These are phyloP conservation scores for Teratosphaeria zuluensis DNA, from an alignment of 2,329 filamentous ascomycete genomes.

Conservation along the genomic window DNA sequence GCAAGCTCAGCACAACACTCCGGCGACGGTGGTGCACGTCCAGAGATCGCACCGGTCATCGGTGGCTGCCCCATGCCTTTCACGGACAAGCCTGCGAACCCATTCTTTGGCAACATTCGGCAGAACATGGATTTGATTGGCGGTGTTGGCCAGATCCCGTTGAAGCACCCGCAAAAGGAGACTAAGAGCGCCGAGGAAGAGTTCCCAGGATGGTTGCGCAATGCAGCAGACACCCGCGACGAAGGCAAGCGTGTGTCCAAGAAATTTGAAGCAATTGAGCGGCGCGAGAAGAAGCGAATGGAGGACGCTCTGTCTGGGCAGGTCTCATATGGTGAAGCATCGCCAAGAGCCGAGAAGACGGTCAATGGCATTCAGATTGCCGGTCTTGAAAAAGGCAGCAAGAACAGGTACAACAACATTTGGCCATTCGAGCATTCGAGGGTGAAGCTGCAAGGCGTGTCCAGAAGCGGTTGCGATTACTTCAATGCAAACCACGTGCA, in stretches of 20 bases:
- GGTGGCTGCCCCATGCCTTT: slow-evolving; percentile 78
- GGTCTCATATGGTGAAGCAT: slow-evolving; percentile 43
- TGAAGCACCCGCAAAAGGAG: slow-evolving; percentile 49
- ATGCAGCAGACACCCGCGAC: slow-evolving; percentile 56
- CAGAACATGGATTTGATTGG: slow-evolving; percentile 94
- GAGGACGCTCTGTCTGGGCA: slow-evolving; percentile 61
- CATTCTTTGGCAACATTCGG: slow-evolving; percentile 92
- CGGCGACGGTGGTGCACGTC: slow-evolving; percentile 32
- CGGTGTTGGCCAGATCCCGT: slow-evolving; percentile 71
- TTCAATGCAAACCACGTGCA: slow-evolving; percentile 87
- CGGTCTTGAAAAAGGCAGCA: slow-evolving; percentile 85
- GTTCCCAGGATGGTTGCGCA: slow-evolving; percentile 68
- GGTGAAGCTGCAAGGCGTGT: slow-evolving; percentile 64
- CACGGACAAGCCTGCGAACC: slow-evolving; percentile 60
- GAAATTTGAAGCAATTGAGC: slow-evolving; percentile 75
- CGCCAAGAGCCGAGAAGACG: slow-evolving; percentile 26
- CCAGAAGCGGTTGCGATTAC: slow-evolving; percentile 71
- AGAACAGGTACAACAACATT: slow-evolving; percentile 97
- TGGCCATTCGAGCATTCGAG: slow-evolving; percentile 90
- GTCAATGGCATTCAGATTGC: slow-evolving; percentile 58
- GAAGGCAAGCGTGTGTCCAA: slow-evolving; percentile 73
- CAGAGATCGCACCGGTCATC: slow-evolving; percentile 64
- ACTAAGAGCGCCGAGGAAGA: slow-evolving; percentile 37
- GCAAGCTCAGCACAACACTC: slow-evolving; percentile 4
- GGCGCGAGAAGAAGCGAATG: slow-evolving; percentile 85